Conservation (phyloP, 2,329 filamentous ascomycete species). For the Colletotrichum somersetense region DNA sequence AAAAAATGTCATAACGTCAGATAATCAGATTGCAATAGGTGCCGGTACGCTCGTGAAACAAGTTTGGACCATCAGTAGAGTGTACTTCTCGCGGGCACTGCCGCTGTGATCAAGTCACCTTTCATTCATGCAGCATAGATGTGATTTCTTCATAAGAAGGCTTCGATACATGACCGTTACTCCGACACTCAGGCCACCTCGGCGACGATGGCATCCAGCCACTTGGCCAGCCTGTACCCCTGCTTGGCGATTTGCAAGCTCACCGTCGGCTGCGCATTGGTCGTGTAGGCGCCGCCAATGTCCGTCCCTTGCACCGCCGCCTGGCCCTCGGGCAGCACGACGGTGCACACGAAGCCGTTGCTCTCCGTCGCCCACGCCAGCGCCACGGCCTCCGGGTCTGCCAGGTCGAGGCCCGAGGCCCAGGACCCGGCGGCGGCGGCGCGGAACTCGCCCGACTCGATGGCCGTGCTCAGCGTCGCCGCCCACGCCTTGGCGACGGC, state of each 20-base stretch:
- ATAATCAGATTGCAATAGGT: not conserved
- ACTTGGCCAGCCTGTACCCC: conserved; percentile 49
- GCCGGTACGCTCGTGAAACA: not conserved
- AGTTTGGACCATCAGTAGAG: not conserved
- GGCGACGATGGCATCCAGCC: conserved; percentile 39
- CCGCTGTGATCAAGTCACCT: too few relatives aligned
- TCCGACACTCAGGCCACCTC: conserved; percentile 10
- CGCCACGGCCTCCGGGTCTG: conserved; percentile 49
- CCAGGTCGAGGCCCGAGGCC: conserved; percentile 52
- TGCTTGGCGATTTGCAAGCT: conserved; percentile 60
- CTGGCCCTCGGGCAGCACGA: conserved; percentile 55
- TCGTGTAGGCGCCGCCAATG: conserved; percentile 56
- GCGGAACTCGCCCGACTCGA: conserved; percentile 54
- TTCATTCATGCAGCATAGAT: not conserved
- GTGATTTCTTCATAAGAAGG: too few relatives aligned
- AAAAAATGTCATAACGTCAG: not conserved
- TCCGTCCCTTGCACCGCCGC: conserved; percentile 55
- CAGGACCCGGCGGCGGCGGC: conserved; percentile 51
- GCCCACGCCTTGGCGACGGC: conserved; percentile 56
- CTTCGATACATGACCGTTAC: not conserved
- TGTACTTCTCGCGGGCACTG: not conserved
- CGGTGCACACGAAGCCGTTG: conserved; percentile 58
- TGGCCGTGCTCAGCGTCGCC: conserved; percentile 49
- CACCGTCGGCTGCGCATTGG: conserved; percentile 54
- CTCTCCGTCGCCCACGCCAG: conserved; percentile 57